Conservation (phyloP, 768 basidiomycete genomes). For the Boletus subparvulus region DNA sequence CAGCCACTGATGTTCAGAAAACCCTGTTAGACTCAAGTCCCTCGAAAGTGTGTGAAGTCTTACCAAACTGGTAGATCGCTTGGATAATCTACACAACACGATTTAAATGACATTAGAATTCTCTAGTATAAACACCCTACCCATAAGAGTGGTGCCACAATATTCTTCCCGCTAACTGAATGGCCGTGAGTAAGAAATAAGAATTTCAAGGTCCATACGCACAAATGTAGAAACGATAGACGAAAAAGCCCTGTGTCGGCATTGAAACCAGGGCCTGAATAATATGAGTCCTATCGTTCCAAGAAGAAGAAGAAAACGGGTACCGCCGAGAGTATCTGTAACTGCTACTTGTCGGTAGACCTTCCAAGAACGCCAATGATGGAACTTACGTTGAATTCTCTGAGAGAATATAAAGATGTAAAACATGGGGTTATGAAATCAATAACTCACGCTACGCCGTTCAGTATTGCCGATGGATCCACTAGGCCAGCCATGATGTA, state of each 20-base stretch:
- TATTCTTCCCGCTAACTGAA: slow-evolving; percentile 8
- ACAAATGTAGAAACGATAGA: slow-evolving; percentile 10
- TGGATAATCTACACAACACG: not conserved
- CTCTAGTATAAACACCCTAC: not conserved
- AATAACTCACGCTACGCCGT: not conserved
- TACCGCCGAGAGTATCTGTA: slow-evolving; percentile 7
- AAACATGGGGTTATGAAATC: no score
- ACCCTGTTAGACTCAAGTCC: not conserved
- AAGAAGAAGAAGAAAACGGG: no score
- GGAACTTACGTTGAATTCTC: slow-evolving; percentile 11
- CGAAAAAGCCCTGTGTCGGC: slow-evolving; percentile 1
- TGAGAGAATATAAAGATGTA: not conserved
- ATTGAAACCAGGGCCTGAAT: not conserved
- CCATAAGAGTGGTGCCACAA: slow-evolving; percentile 6
- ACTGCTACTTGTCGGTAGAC: not conserved
- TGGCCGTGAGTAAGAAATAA: not conserved
- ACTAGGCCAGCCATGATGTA: not conserved
- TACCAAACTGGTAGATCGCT: slow-evolving; percentile 8
- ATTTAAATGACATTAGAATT: not conserved
- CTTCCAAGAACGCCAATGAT: not conserved
- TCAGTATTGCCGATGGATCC: not conserved
- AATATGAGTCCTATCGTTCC: not conserved
- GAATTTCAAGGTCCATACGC: not conserved
- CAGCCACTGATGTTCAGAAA: not conserved
- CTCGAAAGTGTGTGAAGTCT: not conserved